Percentiles rank a stretch among this genome's conserved stretches.
phyloP scores from a whole-genome alignment of 441 rosid genomes.

The Arabidopsis hybrid region DNA sequence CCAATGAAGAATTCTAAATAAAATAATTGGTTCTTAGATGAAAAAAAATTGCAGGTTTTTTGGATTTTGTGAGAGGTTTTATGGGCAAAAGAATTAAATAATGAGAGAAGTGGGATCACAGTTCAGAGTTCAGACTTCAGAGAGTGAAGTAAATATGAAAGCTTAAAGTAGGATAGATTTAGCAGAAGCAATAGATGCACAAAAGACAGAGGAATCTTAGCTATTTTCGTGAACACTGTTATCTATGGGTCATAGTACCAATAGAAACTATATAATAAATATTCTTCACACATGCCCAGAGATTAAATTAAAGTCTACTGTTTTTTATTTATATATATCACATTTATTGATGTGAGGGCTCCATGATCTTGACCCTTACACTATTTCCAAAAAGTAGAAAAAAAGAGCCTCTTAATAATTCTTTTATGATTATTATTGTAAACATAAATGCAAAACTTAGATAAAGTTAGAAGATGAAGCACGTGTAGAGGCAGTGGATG shows the following conservation, averaged over 20 bases:
- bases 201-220: constrained; percentile 53
- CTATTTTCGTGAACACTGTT: constrained; percentile 48
- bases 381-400: constrained; percentile 22
- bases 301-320: constrained; percentile 35
- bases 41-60: constrained; percentile 19
- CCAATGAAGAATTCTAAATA: constrained; percentile 24
- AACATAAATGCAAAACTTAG: constrained; percentile 38
- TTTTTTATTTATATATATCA: constrained; percentile 13
- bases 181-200: constrained; percentile 32
- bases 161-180: constrained; percentile 45
- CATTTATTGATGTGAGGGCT: constrained; percentile 48
- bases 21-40: constrained; percentile 14
- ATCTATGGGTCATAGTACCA: constrained; percentile 43
- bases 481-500: constrained; percentile 47
- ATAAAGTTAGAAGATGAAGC: constrained; percentile 35
- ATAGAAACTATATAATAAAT: constrained; percentile 41
- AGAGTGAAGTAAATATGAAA: constrained; percentile 38
- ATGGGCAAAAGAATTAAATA: constrained; percentile 38
- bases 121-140: constrained; percentile 39
- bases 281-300: constrained; percentile 43
- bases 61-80: constrained; percentile 29
- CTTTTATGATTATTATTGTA: constrained; percentile 46
- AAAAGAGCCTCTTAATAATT: constrained; percentile 29
- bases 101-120: constrained; percentile 27
- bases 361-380: constrained; percentile 48